Conservation (phyloP, 2,329 filamentous ascomycete genomes). For the Allantophomopsis cytisporea region DNA sequence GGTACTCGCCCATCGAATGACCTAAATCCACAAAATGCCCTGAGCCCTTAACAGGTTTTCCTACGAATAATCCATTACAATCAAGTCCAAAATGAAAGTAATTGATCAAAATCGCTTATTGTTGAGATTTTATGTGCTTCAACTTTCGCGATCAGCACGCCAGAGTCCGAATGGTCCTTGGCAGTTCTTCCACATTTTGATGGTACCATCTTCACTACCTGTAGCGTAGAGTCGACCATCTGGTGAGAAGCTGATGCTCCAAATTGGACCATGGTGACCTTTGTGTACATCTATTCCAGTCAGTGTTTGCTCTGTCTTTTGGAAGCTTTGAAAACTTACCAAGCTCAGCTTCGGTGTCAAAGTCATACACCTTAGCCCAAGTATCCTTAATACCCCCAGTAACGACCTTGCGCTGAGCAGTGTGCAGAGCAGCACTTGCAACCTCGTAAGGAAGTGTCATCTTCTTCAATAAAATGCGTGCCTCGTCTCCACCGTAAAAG, state of each 20-base stretch:
- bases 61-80: too few relatives aligned
- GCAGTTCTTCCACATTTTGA: constrained; percentile 77
- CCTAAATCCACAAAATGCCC: too few relatives aligned
- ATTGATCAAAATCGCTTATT: too few relatives aligned
- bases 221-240: constrained; percentile 95
- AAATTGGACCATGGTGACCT: constrained; percentile 93
- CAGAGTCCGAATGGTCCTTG: constrained; percentile 52
- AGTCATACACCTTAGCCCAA: constrained; percentile 91
- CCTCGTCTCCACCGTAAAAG: constrained; percentile 70
- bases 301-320: background rate
- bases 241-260: constrained; percentile 89
- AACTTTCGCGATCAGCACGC: constrained; percentile 16
- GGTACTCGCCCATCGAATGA: too few relatives aligned
- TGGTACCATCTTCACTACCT: constrained; percentile 91
- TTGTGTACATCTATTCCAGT: constrained; percentile 65
- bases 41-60: too few relatives aligned
- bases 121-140: too few relatives aligned
- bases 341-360: constrained; percentile 70
- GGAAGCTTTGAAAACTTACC: constrained; percentile 30
- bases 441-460: constrained; percentile 73
- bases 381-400: constrained; percentile 87
- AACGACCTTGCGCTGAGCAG: constrained; percentile 68
- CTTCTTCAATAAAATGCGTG: constrained; percentile 63
- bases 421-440: constrained; percentile 79
- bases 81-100: too few relatives aligned